Base-by-base conservation (phyloP, 192 early-diverging fungal genomes). In the Backusella sp. region DNA sequence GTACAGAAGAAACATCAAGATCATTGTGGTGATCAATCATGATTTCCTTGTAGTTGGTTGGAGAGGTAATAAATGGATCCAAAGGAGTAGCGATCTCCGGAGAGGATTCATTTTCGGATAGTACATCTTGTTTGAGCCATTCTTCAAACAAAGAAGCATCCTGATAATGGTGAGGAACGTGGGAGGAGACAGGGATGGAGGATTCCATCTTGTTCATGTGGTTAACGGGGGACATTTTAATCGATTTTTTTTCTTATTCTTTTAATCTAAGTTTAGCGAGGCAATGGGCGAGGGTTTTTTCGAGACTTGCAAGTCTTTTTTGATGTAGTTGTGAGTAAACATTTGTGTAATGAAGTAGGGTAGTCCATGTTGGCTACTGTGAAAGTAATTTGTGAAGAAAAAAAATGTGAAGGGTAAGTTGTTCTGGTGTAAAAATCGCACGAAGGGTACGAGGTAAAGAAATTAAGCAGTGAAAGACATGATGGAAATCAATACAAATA, bases 61-160 rank as follows among this genome's bases (percentile, higher is more conserved):
- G 80, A 23, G 80, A 81, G 0, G 41, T 78, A 15, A 81, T 66
- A 72, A 75, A 75, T 21, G 49, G 59, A 72, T 81, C 80, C 66
- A 77, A 65, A 49, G 80, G 80, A 69, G 80, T 81, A 53, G 76
- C 68, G 28, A 79, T 79, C 59, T 79, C 78, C 30, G 78, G 78
- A 36, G 66, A 62, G 17, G 78, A 79, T 37, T 72, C 72, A 21
- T 34, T 73, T 53, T 72, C 84, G 46, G 76, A 72, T 49, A 82
- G 62, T 53, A 85, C 75, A 49, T 85, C 84, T 34, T 77, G 67
- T n/a, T 79, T 79, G 69, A 87, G 82, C 84, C 86, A 85, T 67
- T 85, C 84, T 74, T 87, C 86, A 52, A 85, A 72, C 28, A 79
- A 39, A 32, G 73, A 68, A 19, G 76, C 73, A 74, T 75, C 35